These are phyloP conservation scores for Leptographium galeiforme DNA, from an alignment of 2,329 filamentous ascomycete species.

Conservation along the genomic window DNA sequence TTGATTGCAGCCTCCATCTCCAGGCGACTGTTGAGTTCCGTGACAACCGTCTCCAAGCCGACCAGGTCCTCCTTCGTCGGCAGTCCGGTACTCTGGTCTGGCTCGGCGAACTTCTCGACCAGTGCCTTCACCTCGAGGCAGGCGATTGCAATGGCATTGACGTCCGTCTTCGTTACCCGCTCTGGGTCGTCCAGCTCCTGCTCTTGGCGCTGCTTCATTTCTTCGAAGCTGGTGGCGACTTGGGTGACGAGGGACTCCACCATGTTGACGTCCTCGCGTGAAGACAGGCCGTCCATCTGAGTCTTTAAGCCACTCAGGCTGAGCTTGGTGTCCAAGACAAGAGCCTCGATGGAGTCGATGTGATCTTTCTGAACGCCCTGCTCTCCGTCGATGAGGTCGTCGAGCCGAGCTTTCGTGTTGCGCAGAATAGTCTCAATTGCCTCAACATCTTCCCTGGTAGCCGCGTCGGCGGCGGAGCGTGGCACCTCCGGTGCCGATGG, in stretches of 20 bases:
- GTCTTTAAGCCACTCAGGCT: constrained; percentile 36
- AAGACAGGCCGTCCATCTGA: constrained; percentile 33
- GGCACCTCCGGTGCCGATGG: not conserved
- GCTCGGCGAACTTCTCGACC: constrained; percentile 58
- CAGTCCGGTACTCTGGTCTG: constrained; percentile 51
- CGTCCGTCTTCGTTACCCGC: constrained; percentile 64
- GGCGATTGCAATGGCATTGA: constrained; percentile 67
- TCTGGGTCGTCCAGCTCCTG: constrained; percentile 44
- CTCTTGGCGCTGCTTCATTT: constrained; percentile 47
- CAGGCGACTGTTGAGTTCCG: constrained; percentile 50
- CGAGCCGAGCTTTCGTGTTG: constrained; percentile 78
- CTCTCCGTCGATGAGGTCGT: constrained; percentile 64
- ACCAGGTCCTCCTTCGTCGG: constrained; percentile 67
- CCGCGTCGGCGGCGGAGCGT: constrained; percentile 27
- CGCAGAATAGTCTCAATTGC: constrained; percentile 82
- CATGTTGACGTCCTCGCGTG: constrained; percentile 60
- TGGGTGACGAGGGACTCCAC: constrained; percentile 71
- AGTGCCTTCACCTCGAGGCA: constrained; percentile 75
- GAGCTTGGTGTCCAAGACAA: constrained; percentile 62
- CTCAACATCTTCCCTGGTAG: constrained; percentile 71
- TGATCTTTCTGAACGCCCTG: constrained; percentile 55
- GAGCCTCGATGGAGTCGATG: constrained; percentile 49
- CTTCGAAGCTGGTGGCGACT: constrained; percentile 61
- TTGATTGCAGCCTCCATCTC: constrained; percentile 59
- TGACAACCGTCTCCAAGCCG: constrained; percentile 53